Evolutionary conservation across 352 stramenopile genomes (phyloP), one percentile per base, ranked within the genome.

Genomic region (Bremia lactucae): DNA sequence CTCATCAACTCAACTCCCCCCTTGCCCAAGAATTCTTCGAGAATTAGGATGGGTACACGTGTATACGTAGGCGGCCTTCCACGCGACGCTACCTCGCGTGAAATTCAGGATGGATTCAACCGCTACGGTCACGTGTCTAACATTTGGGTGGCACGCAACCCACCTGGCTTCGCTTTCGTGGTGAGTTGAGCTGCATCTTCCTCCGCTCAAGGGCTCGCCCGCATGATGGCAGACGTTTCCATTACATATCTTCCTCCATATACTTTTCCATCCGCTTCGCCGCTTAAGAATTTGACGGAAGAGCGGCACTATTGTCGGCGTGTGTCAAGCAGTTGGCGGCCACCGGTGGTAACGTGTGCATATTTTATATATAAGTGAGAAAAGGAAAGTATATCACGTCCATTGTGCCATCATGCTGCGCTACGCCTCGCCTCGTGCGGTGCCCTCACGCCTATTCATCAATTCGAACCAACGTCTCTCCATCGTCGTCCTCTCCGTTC

Each of bases 111-210:
- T 44, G 68, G 69, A 20, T 91, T 91, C 63, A 73, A 45, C 50
- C 79, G 76, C 61, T 91, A 87, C 54, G 79, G 79, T 36, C 72
- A 89, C 64, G 71, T 91, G 44, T 68, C 68, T 54, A 91, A 89
- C 64, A 83, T 91, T 46, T 91, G 79, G 79, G 77, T 91, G 46
- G 79, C 79, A 39, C 76, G 79, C 42, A 91, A 91, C 64, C 79
- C 79, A 41, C 79, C 79, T 11, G 79, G 79, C 56, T 91, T 91
- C 58, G 79, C 79, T 68, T 91, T 91, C 63, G 72, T 91, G 74
- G 79, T 91, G 74, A 86, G 79, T 89, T 60, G 49, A 53, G 53
- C 52, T 55, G 16, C 55, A 51, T 46, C 48, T 50, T 41, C 43
- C 36, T 7, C 36, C 31, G 38, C 34, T 34, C 50, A 45, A 21